Base-by-base conservation (phyloP, 2,329 filamentous ascomycete genomes). In the Claviceps pazoutovae region DNA sequence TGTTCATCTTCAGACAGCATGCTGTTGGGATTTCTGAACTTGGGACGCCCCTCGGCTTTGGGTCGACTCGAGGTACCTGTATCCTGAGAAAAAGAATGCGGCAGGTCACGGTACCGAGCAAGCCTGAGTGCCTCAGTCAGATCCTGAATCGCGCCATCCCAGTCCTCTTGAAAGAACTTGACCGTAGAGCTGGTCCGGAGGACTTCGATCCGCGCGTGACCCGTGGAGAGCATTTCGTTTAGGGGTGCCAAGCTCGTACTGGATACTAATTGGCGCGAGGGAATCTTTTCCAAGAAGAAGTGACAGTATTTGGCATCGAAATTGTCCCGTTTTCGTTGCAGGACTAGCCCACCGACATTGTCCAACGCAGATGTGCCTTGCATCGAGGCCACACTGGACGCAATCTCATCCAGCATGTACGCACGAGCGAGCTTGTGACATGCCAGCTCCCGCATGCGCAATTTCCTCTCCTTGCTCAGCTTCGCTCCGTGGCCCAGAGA, bases 251-350 rank as follows among this genome's bases (percentile, higher is more conserved):
- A 66, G 55, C 79, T 83, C 8, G 86, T 90, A 59, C 77, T 82
- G 60, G 87, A 79, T 38, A 82, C 84, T 63, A 93, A 71, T 63
- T 84, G 81, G 43, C 84, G 72, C 42, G 81, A 85, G 1, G 86
- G 84, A 26, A 93, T 90, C 75, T 91, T 93, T 68, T 94, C 86
- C 67, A 91, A 86, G 66, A 94, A 94, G 69, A 91, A 93, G 63
- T 93, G 85, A n/a, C 93, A 88, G 63, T 93, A 93, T 65, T 84
- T 85, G 30, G 86, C 88, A 61, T 93, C 85, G 44, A 74, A 67
- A 61, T 89, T 82, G 49, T 74, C 64, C n/a, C 79, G 73, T 54
- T 79, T 82, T 55, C 86, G 75, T 63, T 86, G 80, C 55, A 93
- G 68, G 36, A 94, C 87, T 55, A 84, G 71, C 5, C 76, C 74